Evolutionary conservation across 140 eudicot genomes (phyloP).

Genomic region (Oenanthe javanica): DNA sequence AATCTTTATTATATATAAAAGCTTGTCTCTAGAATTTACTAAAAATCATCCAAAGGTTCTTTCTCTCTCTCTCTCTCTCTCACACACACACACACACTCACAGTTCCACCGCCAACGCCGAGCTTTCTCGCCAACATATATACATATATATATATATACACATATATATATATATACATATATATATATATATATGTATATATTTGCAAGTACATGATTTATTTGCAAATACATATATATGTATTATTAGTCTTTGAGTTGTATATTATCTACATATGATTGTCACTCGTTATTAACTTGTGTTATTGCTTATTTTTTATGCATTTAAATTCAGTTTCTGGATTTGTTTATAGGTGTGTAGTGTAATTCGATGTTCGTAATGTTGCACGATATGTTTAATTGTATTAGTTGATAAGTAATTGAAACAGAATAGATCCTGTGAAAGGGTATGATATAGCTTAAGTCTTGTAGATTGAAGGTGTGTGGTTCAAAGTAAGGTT

Average conservation of each 20-base stretch:
- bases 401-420: background rate
- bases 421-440: background rate
- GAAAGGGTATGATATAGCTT: background rate
- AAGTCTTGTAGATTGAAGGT: background rate
- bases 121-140: conserved; percentile 1
- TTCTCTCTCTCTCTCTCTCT: background rate
- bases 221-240: no score
- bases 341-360: background rate
- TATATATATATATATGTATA: no score
- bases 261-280: background rate
- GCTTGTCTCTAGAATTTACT: background rate
- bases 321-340: background rate
- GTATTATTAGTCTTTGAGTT: background rate
- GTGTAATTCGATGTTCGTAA: background rate
- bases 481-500: no score
- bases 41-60: background rate
- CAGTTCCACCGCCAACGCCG: background rate
- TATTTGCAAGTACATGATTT: background rate
- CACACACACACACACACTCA: background rate
- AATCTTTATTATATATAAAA: no score
- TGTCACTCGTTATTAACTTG: background rate
- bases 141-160: no score
- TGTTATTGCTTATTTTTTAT: background rate
- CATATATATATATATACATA: background rate
- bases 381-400: background rate